Base-by-base conservation (phyloP, 768 basidiomycete genomes). In the Lanmaoa pseudosensibilis region DNA sequence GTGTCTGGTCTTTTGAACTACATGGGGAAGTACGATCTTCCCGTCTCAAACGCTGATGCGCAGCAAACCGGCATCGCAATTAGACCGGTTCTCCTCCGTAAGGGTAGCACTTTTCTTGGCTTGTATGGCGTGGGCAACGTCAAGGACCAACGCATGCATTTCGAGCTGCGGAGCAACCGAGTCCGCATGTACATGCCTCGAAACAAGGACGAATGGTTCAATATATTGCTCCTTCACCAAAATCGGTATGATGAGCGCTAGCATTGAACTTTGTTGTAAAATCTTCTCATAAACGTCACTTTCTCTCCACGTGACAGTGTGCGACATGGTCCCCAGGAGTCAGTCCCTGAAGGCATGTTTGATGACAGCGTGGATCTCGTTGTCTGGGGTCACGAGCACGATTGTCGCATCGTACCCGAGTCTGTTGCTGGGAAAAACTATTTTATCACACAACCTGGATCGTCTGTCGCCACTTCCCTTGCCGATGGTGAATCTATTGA, bases 301-400 rank as follows among this genome's bases (percentile, higher is more conserved):
- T 32, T 18, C 12, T 50, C 23, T 57, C 39, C 25, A 11, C 36
- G 18, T 45, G 62, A 3, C 58, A 98, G 96, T 25, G 96, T 97
- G 4, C 88, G 92, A 64, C 97, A 94, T 69, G 94, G 93, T 2
- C 93, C 94, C 18, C 93, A 98, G 69, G 90, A 94, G 62, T 93
- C 82, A 13, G 95, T 98, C 1, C 94, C 96, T 9, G 97, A 98
- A 66, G 90, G 90, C 57, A 90, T 98, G 85, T 99, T 99, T 63
- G 96, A 98, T 67, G 93, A 99, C 67, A 89, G 86, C 64, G 80
- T 98, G 36, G 86, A 98, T 64, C 80, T 99, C 16, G 92, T 99
- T 8, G 79, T 99, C 2, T 99, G 97, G 97, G 97, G 97, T 8
- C 97, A 99, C 70, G 97, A 99, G 71, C 97, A 99, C 68, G 97